These are phyloP conservation scores for Solanum stenotomum DNA, from an alignment of 257 asterid species.

Conservation along the genomic window DNA sequence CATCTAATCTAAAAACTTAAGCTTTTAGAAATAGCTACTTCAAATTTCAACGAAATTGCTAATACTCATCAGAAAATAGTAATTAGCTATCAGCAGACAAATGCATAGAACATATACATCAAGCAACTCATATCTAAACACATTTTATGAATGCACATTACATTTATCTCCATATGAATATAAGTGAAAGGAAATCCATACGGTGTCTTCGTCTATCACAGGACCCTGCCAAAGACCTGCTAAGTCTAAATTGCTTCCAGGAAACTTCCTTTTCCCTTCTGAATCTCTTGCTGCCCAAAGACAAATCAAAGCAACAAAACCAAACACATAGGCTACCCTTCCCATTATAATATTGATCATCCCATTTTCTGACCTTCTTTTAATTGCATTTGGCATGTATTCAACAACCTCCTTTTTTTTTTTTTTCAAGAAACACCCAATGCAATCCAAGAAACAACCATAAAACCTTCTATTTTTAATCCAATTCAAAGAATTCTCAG, in stretches of 20 bases:
- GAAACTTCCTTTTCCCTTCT: slow-evolving; percentile 44
- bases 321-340: slow-evolving; percentile 24
- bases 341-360: slow-evolving; percentile 26
- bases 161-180: not conserved
- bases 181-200: slow-evolving; percentile 7
- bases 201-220: slow-evolving; percentile 24
- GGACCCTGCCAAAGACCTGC: slow-evolving; percentile 12
- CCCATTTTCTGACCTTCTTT: slow-evolving; percentile 14
- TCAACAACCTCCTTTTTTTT: not conserved
- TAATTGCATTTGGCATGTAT: slow-evolving; percentile 27
- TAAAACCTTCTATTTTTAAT: not conserved
- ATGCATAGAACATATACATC: not conserved
- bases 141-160: not conserved
- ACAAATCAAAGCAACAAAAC: slow-evolving; percentile 45
- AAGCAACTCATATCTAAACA: not conserved
- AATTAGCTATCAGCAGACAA: not conserved
- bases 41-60: not conserved
- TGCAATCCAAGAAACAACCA: not conserved
- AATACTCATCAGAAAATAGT: not conserved
- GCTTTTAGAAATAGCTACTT: not conserved
- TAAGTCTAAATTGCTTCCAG: slow-evolving; percentile 13
- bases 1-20: not conserved
- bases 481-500: slow-evolving; percentile 4
- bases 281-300: slow-evolving; percentile 41
- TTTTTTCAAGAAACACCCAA: not conserved